Evolutionary conservation across 805 yeast genomes (phyloP), one percentile per base, ranked within the genome.

Genomic region (Pichia nakasei): DNA sequence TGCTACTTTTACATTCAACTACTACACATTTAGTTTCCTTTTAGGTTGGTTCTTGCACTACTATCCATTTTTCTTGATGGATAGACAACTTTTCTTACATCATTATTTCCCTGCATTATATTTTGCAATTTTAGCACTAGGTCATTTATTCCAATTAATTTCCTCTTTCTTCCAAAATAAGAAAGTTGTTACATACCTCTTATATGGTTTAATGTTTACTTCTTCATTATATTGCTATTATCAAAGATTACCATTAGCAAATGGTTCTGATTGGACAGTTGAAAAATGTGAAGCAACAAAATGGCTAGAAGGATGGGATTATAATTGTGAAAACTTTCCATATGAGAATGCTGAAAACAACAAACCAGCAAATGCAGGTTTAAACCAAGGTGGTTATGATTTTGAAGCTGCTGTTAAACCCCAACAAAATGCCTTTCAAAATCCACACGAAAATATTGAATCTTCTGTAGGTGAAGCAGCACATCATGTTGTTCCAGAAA

Each of bases 31-130:
- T 45, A 75, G 76, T 27, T 85, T 77, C 60, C 56, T 79, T 35
- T 56, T 76, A 9, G 95, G 94, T 37, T 86, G 88, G 85, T 66
- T 59, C 41, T 31, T 82, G 33, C 95, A 86, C 62, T 82, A 75
- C 58, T 59, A 71, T 43, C 94, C 95, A 52, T 84, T 85, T 42
- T 81, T 76, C 65, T 67, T 89, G 46, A 89, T 89, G 97, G 88
- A 80, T 21, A 80, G 97, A 67, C 97, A 89, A 67, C 65, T 89
- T 65, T 89, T 91, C 69, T 69, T 89, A 60, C 97, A 89, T 64
- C 97, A 89, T 64, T 91, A 91, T 63, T 67, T 93, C 52, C 97
- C 96, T 45, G 86, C 97, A 2, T 75, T 86, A 42, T 93, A 87
- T 67, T 93, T 93, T 64, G 68, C 59, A 13, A 56, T 64, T n/a